These are phyloP conservation scores for Corymbia citriodora DNA, from an alignment of 441 rosid species.

Conservation along the genomic window DNA sequence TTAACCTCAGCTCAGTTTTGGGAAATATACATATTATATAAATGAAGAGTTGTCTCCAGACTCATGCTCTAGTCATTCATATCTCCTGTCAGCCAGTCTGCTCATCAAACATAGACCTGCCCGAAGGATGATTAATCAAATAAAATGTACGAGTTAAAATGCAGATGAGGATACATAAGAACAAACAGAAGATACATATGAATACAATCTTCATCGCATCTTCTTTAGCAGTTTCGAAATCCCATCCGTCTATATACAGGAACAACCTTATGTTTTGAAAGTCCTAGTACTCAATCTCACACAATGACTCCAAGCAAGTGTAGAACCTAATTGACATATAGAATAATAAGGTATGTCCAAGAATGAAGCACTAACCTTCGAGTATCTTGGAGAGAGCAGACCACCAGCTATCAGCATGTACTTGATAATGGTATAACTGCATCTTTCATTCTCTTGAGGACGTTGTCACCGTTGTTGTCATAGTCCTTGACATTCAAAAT, in stretches of 20 bases:
- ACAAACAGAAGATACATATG: not conserved
- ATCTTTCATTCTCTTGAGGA: conserved; percentile 1
- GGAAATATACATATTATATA: not conserved
- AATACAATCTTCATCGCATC: not conserved
- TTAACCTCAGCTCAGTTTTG: not conserved
- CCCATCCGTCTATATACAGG: not conserved
- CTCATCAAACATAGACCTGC: conserved; percentile 84
- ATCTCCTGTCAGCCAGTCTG: conserved; percentile 52
- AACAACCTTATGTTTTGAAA: not conserved
- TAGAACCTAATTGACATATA: not conserved
- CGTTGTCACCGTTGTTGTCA: not conserved
- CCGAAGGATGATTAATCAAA: not conserved
- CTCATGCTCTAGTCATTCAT: conserved; percentile 34
- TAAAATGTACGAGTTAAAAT: not conserved
- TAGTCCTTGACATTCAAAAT: not conserved
- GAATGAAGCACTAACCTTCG: conserved; percentile 48
- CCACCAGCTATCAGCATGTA: conserved; percentile 87
- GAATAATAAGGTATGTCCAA: not conserved
- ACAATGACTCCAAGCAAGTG: not conserved
- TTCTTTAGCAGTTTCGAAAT: not conserved
- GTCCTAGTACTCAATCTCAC: not conserved
- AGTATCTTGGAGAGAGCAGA: conserved; percentile 80
- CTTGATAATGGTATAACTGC: conserved; percentile 27
- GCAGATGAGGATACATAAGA: not conserved
- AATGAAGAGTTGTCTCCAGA: conserved; percentile 29